These are phyloP conservation scores for Cerrena zonata DNA, from an alignment of 1,284 basidiomycete species.

Conservation along the genomic window DNA sequence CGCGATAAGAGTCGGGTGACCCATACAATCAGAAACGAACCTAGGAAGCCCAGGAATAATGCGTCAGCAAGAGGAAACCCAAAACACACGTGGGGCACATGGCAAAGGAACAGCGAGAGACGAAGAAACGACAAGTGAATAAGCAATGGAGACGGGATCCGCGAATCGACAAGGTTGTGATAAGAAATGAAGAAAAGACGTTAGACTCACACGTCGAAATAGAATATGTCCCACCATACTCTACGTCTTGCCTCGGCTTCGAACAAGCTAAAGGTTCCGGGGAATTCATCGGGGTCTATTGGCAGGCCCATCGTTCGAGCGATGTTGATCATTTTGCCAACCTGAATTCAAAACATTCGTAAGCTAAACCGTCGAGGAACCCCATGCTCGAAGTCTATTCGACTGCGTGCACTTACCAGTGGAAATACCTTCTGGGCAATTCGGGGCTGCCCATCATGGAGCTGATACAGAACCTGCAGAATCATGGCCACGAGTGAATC, in stretches of 20 bases:
- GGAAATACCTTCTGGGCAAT: conserved; percentile 39
- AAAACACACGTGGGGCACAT: neutral
- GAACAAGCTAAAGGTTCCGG: conserved; percentile 37
- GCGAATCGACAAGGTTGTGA: conserved; percentile 3
- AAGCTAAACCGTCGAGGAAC: conserved; percentile 1
- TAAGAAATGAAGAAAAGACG: neutral
- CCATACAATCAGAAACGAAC: conserved; percentile 62
- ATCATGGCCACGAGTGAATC: conserved; percentile 49
- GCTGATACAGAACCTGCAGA: conserved; percentile 48
- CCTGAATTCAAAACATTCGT: conserved; percentile 25
- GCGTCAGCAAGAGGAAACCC: neutral
- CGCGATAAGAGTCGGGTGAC: conserved; percentile 51
- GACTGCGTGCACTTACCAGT: conserved; percentile 30
- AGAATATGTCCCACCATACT: conserved; percentile 71
- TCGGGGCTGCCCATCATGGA: conserved; percentile 44
- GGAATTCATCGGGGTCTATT: conserved; percentile 53
- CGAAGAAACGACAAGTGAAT: neutral
- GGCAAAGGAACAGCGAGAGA: neutral
- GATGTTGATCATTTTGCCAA: conserved; percentile 64
- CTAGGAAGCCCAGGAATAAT: conserved; percentile 28
- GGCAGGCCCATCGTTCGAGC: conserved; percentile 60
- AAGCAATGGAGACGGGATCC: conserved; percentile 1
- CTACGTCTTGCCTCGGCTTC: conserved; percentile 56
- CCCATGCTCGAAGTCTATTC: too few relatives aligned
- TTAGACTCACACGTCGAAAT: conserved; percentile 61